Base-by-base conservation (phyloP, 2,329 filamentous ascomycete species). In the Pyrenochaeta sp. region DNA sequence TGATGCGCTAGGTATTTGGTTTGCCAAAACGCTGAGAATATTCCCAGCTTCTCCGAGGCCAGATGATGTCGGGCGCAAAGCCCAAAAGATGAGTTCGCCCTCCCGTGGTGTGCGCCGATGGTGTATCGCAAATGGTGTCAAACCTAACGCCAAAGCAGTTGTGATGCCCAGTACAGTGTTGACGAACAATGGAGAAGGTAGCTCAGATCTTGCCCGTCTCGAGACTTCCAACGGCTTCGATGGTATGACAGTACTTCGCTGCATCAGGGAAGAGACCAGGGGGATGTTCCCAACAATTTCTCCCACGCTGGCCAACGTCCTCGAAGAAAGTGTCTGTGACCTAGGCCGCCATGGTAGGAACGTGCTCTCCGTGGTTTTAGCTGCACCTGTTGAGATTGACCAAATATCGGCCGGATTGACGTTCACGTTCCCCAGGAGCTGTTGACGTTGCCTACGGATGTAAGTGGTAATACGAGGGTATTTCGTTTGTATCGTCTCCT, bases 401-500 rank as follows among this genome's bases (percentile, higher is more conserved):
- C 74, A 76, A 5, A 75, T 66, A n/a, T 71, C 54, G 36, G 61
- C 57, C 25, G 72, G 46, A 5, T 59, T 62, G 15, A 67, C 56
- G 0, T 72, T 65, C 42, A 72, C 65, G 3, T 65, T 55, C 0
- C 64, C 50, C 13, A 77, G 59, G 9, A 77, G 51, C 10, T 67
- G 58, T 27, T 58, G 62, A 7, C 72, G 75, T 52, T 81, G 55
- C 24, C 75, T 72, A 25, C 68, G 66, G n/a, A 78, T 69, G 51
- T 81, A 83, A 8, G 57, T 65, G 5, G 65, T 67, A 34, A 83
- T 69, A 39, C 67, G 71, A 19, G 74, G 73, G 59, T 79, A 81
- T 56, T 86, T 85, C 24, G 74, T 76, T 53, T 79, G 74, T 70
- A 91, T 81, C 0, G 83, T 82, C 50, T 86, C 83, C 56, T 81